Evolutionary conservation across 106 monocot species (phyloP), one percentile per base, ranked within the genome.

Genomic region (Dendrobium nobile): DNA sequence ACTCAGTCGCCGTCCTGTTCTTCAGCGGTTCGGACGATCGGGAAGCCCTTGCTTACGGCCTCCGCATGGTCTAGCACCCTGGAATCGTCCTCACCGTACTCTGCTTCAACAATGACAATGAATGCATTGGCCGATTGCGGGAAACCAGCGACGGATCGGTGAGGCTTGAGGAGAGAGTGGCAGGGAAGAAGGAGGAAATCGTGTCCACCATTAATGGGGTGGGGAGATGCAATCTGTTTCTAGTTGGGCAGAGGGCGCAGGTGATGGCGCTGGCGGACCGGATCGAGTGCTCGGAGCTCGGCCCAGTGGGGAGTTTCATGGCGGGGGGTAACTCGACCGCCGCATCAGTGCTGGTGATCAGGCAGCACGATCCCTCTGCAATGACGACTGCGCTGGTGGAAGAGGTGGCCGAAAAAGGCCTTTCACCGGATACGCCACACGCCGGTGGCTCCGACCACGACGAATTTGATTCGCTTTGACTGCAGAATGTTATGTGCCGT

Each of bases 221-320:
- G 44, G 51, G 77, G 55, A 45, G 80, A 18, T 83, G 82, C 80
- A 80, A 80, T 18, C 47, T 86, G 3, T 73, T 83, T 27, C 54
- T 83, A 42, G 83, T 83, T 2, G 86, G 86, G 27, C 75, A 58
- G 41, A 70, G 41, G 47, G 44, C 83, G 26, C 41, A 17, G 11
- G 44, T 43, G 18, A 72, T 80, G 80, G 41, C 77, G 9, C 61
- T 82, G 16, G 28, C 22, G 0, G 75, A 33, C 17, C 37, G 51
- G 61, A 80, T 41, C 13, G 91, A 91, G 48, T 80, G 84, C 72
- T 80, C 88, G 18, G 91, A 91, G 79, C 80, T 91, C 20, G 88
- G 91, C 17, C 86, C 80, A 27, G 84, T 88, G 19, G 91, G 91
- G 26, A 82, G 83, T 33, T 88, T 80, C 77, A 74, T 88, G 78